Percentiles rank a stretch among this genome's conserved stretches.
phyloP scores from a whole-genome alignment of 495 filamentous ascomycete species.

The Tuber calosporum region DNA sequence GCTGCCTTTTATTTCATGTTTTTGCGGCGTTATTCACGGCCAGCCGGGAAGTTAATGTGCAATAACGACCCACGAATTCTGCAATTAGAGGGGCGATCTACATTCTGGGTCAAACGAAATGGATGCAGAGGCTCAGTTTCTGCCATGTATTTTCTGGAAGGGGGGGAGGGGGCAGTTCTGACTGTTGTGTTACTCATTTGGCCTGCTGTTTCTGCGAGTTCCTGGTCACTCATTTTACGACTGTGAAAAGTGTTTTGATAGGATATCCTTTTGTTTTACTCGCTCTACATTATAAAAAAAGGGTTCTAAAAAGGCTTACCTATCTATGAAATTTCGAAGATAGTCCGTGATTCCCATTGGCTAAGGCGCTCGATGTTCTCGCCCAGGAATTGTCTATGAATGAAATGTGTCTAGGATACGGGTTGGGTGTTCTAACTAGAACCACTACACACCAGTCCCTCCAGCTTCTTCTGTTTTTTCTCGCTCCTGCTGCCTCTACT shows the following conservation, averaged over 20 bases:
- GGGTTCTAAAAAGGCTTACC: background rate
- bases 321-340: background rate
- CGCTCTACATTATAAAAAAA: background rate
- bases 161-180: background rate
- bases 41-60: background rate
- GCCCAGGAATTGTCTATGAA: background rate
- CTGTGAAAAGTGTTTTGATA: background rate
- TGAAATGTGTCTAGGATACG: background rate
- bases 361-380: background rate
- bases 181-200: background rate
- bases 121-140: background rate
- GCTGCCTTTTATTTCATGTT: background rate
- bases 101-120: background rate
- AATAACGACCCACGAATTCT: background rate
- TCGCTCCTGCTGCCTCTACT: background rate
- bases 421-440: background rate
- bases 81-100: slow-evolving; percentile 1
- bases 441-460: background rate
- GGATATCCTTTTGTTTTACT: background rate
- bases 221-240: background rate
- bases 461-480: background rate
- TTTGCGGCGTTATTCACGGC: slow-evolving; percentile 1
- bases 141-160: background rate
- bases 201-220: slow-evolving; percentile 2
- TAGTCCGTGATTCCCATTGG: background rate